phyloP scores from a whole-genome alignment of 1,139 yeast species.

The Saccharomyces pastorianus region DNA sequence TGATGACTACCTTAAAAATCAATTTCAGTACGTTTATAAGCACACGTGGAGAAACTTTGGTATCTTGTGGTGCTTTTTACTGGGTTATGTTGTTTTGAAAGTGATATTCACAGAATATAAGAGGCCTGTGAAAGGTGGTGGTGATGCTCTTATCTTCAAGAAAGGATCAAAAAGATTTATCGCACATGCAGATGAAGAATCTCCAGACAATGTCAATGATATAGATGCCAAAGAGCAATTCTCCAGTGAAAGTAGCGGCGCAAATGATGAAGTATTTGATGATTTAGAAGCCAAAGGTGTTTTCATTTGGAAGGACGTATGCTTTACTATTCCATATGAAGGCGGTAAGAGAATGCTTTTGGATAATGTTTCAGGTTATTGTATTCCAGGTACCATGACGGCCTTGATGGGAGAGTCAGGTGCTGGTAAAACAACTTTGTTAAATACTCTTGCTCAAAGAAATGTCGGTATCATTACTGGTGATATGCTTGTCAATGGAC shows the following conservation, averaged over 20 bases:
- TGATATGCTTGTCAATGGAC: conserved; percentile 47
- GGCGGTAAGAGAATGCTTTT: conserved; percentile 36
- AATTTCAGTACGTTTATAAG: conserved; percentile 35
- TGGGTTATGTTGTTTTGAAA: conserved; percentile 34
- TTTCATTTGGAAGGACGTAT: conserved; percentile 39
- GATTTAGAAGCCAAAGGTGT: conserved; percentile 24
- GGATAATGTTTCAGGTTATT: conserved; percentile 47
- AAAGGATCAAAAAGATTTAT: conserved; percentile 22
- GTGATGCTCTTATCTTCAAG: conserved; percentile 38
- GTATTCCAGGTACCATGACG: conserved; percentile 46
- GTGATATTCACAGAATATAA: conserved; percentile 36
- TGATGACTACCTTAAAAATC: conserved; percentile 35
- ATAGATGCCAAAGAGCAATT: conserved; percentile 16
- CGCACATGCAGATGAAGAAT: conserved; percentile 15
- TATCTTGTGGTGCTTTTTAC: conserved; percentile 37
- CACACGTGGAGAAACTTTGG: conserved; percentile 50
- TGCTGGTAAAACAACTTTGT: conserved; percentile 55
- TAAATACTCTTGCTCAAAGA: conserved; percentile 48
- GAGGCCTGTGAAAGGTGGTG: conserved; percentile 36
- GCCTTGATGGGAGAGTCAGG: conserved; percentile 60
- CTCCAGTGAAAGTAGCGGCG: conserved; percentile 12
- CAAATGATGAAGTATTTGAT: conserved; percentile 17
- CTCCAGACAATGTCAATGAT: conserved; percentile 11
- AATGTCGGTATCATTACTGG: conserved; percentile 47
- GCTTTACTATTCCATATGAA: conserved; percentile 34